Evolutionary conservation across 352 stramenopile genomes (phyloP), one percentile per base, ranked within the genome.

Genomic region (Globisporangium ultimum): DNA sequence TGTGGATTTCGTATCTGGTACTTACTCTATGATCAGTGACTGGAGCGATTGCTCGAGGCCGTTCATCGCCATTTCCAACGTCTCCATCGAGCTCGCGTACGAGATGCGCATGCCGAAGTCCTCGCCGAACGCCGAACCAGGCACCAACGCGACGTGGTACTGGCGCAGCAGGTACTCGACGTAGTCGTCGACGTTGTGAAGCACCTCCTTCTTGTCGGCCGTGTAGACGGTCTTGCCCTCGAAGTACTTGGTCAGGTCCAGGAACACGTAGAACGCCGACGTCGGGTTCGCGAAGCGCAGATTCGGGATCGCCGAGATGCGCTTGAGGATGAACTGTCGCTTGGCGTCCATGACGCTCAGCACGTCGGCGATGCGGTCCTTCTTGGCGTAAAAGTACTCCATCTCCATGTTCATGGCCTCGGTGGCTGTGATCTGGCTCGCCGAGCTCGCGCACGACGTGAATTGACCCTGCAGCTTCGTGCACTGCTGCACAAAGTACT

Each of bases 101-200:
- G 92, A 98, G 61, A 99, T 89, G 13, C 97, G 91, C 14, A 98
- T 64, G 12, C 89, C 93, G 36, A 87, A 88, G 15, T 86, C 74
- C n/a, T 95, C 91, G 32, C 96, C 96, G 72, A 98, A 99, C 50
- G 90, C 93, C n/a, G 91, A 97, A n/a, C 96, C 97, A 0, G 96
- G 95, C 21, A 98, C 95, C 18, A 98, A 73, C 9, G 96, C 96
- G 15, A 98, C 78, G 38, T 92, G 84, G 64, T 96, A 87, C 22
- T 82, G 66, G 50, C 93, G 80, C 38, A 99, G 80, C 49, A 99
- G 68, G 66, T 97, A 96, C 51, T 96, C 79, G 74, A 92, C 98
- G 49, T 95, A 89, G 57, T 89, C 79, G 52, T 87, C 81, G 5
- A 73, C 68, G 43, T 77, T 71, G 48, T 70, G 24, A 14, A 87